Conservation (phyloP, 495 filamentous ascomycete species). For the Neurospora sp. region DNA sequence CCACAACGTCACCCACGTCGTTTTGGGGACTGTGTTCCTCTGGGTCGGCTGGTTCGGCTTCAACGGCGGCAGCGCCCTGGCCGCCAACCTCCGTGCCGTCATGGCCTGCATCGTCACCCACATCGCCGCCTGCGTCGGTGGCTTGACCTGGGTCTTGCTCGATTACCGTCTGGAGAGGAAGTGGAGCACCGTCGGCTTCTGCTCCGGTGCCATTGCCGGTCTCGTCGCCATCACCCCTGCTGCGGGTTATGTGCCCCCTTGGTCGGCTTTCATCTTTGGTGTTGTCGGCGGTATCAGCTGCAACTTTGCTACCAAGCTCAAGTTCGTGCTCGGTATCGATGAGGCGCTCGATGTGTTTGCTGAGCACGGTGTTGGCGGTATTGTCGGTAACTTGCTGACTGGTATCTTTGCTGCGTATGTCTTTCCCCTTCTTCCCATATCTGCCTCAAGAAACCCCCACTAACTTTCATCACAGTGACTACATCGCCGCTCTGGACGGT, state of each 20-base stretch:
- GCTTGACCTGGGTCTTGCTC: conserved; percentile 90
- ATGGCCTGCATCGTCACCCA: conserved; percentile 69
- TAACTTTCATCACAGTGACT: conserved; percentile 39
- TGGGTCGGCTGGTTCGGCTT: conserved; percentile 99
- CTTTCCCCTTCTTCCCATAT: not conserved
- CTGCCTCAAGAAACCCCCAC: not conserved
- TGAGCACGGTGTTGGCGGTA: conserved; percentile 79
- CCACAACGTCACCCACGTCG: conserved; percentile 95
- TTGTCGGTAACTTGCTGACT: conserved; percentile 85
- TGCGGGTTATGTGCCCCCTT: conserved; percentile 80
- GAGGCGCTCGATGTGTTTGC: conserved; percentile 95
- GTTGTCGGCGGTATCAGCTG: conserved; percentile 73
- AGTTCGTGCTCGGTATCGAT: conserved; percentile 79
- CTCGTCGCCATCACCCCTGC: conserved; percentile 93
- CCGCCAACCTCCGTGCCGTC: conserved; percentile 78
- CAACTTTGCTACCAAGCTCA: conserved; percentile 97
- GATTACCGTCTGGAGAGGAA: conserved; percentile 93
- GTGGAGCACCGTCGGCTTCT: conserved; percentile 97
- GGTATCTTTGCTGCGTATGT: conserved; percentile 76
- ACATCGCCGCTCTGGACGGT: conserved; percentile 85
- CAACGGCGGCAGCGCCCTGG: conserved; percentile 88
- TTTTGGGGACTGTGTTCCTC: conserved; percentile 93
- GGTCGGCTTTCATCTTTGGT: conserved; percentile 86
- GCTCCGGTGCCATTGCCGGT: conserved; percentile 87
- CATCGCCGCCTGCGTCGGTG: conserved; percentile 71